phyloP scores from a whole-genome alignment of 1,284 basidiomycete genomes.

The Malassezia brasiliensis region DNA sequence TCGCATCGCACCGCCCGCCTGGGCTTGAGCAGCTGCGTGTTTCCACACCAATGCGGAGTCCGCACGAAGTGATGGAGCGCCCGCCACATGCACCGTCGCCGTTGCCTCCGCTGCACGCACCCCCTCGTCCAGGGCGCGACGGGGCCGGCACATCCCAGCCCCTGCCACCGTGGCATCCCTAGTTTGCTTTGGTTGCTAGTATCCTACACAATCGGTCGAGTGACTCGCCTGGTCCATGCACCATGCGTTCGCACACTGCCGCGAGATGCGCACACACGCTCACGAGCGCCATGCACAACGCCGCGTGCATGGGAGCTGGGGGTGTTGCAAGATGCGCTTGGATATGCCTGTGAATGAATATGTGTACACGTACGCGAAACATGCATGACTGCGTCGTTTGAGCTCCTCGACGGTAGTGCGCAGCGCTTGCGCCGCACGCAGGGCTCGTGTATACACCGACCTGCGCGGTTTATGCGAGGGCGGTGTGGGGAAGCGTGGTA shows the following conservation, averaged over 20 bases:
- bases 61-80: too few species aligned
- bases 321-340: conserved; percentile 10
- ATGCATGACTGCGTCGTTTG: conserved; percentile 1
- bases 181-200: background rate
- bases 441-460: background rate
- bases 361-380: background rate
- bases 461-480: background rate
- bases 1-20: too few species aligned
- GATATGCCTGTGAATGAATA: background rate
- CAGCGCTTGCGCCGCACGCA: background rate
- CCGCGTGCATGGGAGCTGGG: conserved; percentile 16
- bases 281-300: conserved; percentile 5
- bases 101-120: background rate
- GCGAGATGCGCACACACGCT: conserved; percentile 8
- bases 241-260: background rate
- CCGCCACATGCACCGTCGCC: background rate
- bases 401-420: background rate
- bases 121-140: too few species aligned
- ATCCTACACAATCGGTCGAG: background rate
- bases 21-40: too few species aligned
- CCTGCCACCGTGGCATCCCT: background rate
- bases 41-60: too few species aligned
- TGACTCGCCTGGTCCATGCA: background rate
- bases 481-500: conserved; percentile 7
- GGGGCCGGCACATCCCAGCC: too few species aligned